Conservation (phyloP, 225 moss, liverwort and hornwort species). For the Climacium dendroides region DNA sequence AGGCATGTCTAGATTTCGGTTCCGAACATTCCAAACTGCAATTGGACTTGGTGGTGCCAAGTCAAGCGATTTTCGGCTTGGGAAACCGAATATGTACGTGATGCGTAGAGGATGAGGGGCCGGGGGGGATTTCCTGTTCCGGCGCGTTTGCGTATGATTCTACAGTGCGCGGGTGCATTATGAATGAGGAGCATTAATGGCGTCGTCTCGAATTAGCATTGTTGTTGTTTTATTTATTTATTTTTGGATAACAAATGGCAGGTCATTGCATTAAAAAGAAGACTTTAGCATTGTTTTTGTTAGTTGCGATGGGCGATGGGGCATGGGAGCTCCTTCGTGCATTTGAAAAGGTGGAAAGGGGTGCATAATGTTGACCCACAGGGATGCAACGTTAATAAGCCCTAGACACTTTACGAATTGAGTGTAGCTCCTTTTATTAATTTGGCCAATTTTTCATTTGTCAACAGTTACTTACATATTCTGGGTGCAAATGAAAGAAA, state of each 20-base stretch:
- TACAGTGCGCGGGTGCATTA: not conserved
- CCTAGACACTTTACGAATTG: not conserved
- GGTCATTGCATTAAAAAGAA: no score
- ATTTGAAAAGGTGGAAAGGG: not conserved
- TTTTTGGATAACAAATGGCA: no score
- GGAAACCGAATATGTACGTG: not conserved
- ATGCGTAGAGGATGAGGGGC: rapidly evolving
- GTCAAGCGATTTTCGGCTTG: not conserved
- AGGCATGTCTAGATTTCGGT: rapidly evolving
- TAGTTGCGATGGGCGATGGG: not conserved
- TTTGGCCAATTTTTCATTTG: not conserved
- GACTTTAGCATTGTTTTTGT: not conserved
- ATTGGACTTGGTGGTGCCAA: not conserved
- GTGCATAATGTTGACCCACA: not conserved
- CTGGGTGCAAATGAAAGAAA: not conserved
- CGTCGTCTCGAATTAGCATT: not conserved
- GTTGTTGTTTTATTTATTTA: no score
- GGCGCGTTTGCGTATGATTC: not conserved
- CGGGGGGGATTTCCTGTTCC: not conserved
- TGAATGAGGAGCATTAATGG: not conserved
- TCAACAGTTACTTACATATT: not conserved
- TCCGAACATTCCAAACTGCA: not conserved
- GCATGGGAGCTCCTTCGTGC: not conserved
- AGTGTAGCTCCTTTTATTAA: not conserved
- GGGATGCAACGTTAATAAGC: not conserved